Base-by-base conservation (phyloP, 139 green algal genomes). In the Diplosphaera chodatii region DNA sequence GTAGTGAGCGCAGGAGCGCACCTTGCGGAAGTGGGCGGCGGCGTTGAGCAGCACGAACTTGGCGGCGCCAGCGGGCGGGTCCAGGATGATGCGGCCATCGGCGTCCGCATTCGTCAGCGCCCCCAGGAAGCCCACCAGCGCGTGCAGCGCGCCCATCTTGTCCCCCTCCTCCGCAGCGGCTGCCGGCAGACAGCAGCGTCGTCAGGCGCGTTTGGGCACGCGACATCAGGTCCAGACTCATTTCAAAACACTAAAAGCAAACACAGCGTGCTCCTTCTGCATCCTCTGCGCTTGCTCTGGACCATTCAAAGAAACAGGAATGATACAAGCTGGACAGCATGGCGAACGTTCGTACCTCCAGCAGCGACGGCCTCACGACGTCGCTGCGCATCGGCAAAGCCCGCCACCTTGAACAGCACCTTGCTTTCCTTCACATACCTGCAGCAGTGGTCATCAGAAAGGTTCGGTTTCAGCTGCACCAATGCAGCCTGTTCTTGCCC, bases 21-120 rank as follows among this genome's bases (percentile, higher is more conserved):
- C 81, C 74, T 86, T 70, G 22, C 79, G 74, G 59, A 98, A 98
- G 32, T 91, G 84, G 0, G 75, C 74, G 3, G 89, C 88, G 4
- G 94, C 88, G 67, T 98, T 97, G n/a, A 99, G 90, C 69, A 97
- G 67, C 28, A 81, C n/a, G n/a, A 78, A 81, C 62, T 69, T 78
- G 21, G 69, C 30, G 65, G 55, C 69, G 3, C 55, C 41, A 1
- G 16, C 71, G 10, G 56, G 22, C 22, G 67, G n/a, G 55, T 88
- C 73, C 23, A 94, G 32, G 6, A 99, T 70, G 23, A 98, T 76
- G 41, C 94, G 86, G 5, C 94, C 94, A 69, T 98, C 92, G 0
- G 77, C 76, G 70, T 94, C 88, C 18, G 87, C 78, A 55, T 86
- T 90, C 27, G 83, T 96, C 33, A 99, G 87, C 0, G 86, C 84